Conservation (phyloP, 495 filamentous ascomycete genomes). For the Polyplosphaeria fusca region DNA sequence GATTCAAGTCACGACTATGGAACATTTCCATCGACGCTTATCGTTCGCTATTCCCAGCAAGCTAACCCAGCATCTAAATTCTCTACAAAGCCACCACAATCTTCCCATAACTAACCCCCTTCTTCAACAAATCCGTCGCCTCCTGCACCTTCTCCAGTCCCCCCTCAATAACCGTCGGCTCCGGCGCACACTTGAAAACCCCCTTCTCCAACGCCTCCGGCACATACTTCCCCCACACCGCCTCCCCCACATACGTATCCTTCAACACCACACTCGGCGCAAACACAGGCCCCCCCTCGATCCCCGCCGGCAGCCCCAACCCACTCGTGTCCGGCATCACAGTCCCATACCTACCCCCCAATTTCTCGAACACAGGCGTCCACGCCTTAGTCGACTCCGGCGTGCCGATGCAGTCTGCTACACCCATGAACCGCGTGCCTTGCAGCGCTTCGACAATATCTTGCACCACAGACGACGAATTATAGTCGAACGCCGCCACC, state of each 20-base stretch:
- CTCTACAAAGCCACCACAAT: conserved; percentile 36
- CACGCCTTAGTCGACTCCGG: conserved; percentile 16
- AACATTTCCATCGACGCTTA: too few species aligned
- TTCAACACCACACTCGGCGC: conserved; percentile 27
- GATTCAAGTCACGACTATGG: too few species aligned
- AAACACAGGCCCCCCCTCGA: conserved; percentile 33
- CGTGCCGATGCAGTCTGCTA: conserved; percentile 38
- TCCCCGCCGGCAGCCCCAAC: conserved; percentile 29
- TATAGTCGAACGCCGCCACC: conserved; percentile 58
- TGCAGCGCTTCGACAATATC: conserved; percentile 41
- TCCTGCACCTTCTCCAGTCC: conserved; percentile 39
- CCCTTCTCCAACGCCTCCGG: conserved; percentile 32
- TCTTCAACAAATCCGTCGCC: conserved; percentile 35
- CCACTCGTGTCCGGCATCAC: conserved; percentile 23
- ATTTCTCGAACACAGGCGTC: conserved; percentile 34
- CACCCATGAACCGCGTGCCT: conserved; percentile 34
- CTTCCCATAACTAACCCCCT: conserved; percentile 40
- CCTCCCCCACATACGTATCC: conserved; percentile 28
- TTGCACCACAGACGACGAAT: conserved; percentile 38
- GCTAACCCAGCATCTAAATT: too few species aligned
- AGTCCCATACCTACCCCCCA: conserved; percentile 33
- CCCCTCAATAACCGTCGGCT: conserved; percentile 31
- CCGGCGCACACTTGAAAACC: conserved; percentile 26
- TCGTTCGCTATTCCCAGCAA: too few species aligned
- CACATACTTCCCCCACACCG: conserved; percentile 33